phyloP scores from a whole-genome alignment of 805 yeast species.

The Suhomyces pyralidae region DNA sequence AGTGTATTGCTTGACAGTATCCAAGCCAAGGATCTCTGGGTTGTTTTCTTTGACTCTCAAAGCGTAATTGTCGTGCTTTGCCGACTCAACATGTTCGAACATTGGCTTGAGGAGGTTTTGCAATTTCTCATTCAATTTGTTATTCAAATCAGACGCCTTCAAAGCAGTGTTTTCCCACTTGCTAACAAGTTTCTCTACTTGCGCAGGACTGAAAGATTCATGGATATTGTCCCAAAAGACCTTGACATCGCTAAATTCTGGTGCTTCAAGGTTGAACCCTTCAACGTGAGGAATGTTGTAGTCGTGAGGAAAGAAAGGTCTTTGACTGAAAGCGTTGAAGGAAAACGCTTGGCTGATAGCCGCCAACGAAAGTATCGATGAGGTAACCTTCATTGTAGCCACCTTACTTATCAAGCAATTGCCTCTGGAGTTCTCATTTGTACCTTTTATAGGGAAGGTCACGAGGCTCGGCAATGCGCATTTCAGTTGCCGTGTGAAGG shows the following conservation, averaged over 20 bases:
- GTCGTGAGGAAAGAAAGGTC: not conserved
- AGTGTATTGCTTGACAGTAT: slow-evolving; percentile 35
- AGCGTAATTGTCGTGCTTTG: slow-evolving; percentile 23
- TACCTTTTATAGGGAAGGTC: not conserved
- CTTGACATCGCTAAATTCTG: not conserved
- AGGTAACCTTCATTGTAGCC: not conserved
- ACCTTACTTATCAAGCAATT: not conserved
- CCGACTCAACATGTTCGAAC: slow-evolving; percentile 10
- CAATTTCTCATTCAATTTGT: slow-evolving; percentile 9
- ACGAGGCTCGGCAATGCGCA: not conserved
- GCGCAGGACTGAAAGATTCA: slow-evolving; percentile 7
- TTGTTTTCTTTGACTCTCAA: slow-evolving; percentile 30
- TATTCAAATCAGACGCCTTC: slow-evolving; percentile 8
- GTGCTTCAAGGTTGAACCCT: not conserved
- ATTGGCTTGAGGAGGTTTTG: not conserved
- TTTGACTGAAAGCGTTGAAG: not conserved
- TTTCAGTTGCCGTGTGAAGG: not conserved
- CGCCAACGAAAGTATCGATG: not conserved
- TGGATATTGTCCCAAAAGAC: slow-evolving; percentile 15
- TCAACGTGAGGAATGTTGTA: not conserved
- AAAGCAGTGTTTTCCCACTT: slow-evolving; percentile 8
- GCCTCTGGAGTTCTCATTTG: not conserved
- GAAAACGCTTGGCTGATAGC: not conserved
- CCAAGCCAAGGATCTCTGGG: slow-evolving; percentile 37
- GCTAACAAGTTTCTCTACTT: slow-evolving; percentile 6